Base-by-base conservation (phyloP, 345 rosid species). In the Populus pruinosa region DNA sequence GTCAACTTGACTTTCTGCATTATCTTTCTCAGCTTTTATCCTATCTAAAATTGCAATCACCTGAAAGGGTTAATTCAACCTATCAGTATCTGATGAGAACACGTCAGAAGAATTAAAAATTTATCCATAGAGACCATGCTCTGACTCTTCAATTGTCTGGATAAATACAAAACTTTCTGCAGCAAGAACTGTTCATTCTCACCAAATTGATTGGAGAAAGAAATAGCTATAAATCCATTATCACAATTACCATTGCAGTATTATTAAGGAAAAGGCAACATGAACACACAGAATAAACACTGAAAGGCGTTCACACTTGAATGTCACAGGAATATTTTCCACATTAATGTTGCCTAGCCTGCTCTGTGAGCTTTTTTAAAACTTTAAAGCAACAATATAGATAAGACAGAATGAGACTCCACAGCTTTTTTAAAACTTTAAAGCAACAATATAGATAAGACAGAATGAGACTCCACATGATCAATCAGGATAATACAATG, bases 1-100 rank as follows among this genome's bases (percentile, higher is more conserved):
- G 33, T 81, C 87, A 55, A 84, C 80, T 71, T 20, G 77, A 69
- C 66, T 76, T 31, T 72, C 76, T 70, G 62, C 59, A 12, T 16
- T 77, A 69, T 87, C 80, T 79, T 90, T 86, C 83, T 89, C 96
- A 29, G 87, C 89, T 89, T 93, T 93, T 75, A 95, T 77, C 76
- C 49, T 91, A 85, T 95, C 98, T 69, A 93, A 84, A 81, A 93
- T 90, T 9, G 93, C 96, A 69, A 95, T 81, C 59, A 87, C 98
- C 97, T 91, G 89, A 86, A 82, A 78, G 62, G 76, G 66, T 44
- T n/a, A 55, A 70, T 63, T 5, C 38, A 69, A 59, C 36, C 63
- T 10, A 53, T 82, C 66, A 76, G 72, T 12, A 75, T 63, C 16
- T 62, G 50, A 8, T 20, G 39, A 21, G 33, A 17, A 44, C 14